Evolutionary conservation across 805 yeast species (phyloP).

Genomic region (Yamadazyma takamatsuzukensis): DNA sequence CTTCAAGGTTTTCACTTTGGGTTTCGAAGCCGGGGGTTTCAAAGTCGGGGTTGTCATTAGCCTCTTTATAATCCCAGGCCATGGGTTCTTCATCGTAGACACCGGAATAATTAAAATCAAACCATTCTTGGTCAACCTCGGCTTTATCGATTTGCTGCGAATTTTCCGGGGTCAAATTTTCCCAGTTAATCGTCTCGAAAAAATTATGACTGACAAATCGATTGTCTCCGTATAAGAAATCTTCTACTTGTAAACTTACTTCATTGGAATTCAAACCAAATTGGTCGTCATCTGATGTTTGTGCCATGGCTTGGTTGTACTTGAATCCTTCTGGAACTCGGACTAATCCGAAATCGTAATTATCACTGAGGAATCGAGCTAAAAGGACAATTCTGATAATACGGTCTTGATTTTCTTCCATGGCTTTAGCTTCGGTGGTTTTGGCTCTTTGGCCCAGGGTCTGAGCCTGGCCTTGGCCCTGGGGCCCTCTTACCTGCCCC

Average conservation of each 20-base stretch:
- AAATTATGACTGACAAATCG: constrained; percentile 41
- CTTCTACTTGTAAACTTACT: constrained; percentile 13
- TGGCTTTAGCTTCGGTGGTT: constrained; percentile 5
- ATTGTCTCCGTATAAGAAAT: constrained; percentile 37
- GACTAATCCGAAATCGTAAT: constrained; percentile 53
- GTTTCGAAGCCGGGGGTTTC: constrained; percentile 1
- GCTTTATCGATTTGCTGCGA: constrained; percentile 5
- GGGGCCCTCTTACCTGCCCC: constrained; percentile 13
- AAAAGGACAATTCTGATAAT: constrained; percentile 49
- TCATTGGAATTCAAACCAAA: constrained; percentile 3
- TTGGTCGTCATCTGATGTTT: no score
- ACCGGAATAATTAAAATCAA: constrained; percentile 12
- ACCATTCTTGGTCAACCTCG: constrained; percentile 24
- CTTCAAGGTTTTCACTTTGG: constrained; percentile 6
- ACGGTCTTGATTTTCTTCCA: constrained; percentile 45
- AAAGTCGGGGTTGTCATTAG: neutral
- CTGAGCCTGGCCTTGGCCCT: constrained; percentile 3
- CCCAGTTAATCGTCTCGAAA: constrained; percentile 30
- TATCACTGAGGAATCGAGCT: constrained; percentile 49
- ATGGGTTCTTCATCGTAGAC: constrained; percentile 16
- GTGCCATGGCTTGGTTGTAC: constrained; percentile 15
- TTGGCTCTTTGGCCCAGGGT: no score
- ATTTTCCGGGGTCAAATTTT: constrained; percentile 18
- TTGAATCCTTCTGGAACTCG: constrained; percentile 44
- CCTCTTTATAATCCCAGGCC: constrained; percentile 4